These are phyloP conservation scores for Nasturtium officinale DNA, from an alignment of 345 rosid species.

Conservation along the genomic window DNA sequence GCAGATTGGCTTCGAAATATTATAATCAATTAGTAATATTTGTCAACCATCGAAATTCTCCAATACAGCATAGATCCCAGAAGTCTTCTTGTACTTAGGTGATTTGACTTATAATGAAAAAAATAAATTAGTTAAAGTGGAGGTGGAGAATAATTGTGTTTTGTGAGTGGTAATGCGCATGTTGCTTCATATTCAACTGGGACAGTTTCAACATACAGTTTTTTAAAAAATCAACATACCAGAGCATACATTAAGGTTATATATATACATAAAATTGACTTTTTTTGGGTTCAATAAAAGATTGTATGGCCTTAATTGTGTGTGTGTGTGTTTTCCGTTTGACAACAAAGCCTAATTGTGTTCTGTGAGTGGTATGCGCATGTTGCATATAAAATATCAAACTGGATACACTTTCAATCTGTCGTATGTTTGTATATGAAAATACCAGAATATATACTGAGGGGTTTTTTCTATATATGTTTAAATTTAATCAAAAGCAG, in stretches of 20 bases:
- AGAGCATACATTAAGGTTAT: constrained; percentile 28
- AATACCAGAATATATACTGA: constrained; percentile 33
- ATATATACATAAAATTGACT: background rate
- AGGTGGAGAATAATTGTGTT: constrained; percentile 36
- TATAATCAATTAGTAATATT: background rate
- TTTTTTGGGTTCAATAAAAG: background rate
- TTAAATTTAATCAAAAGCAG: constrained; percentile 9
- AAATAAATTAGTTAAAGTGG: constrained; percentile 17
- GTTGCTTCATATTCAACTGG: constrained; percentile 32
- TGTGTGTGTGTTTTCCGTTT: background rate
- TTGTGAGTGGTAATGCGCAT: constrained; percentile 35
- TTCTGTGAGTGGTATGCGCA: constrained; percentile 38
- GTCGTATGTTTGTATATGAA: constrained; percentile 9
- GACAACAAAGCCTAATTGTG: background rate
- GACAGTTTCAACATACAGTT: constrained; percentile 31
- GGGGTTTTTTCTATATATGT: constrained; percentile 5
- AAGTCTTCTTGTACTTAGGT: constrained; percentile 9
- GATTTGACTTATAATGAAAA: background rate
- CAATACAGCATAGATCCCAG: background rate
- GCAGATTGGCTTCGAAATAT: background rate
- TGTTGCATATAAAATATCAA: constrained; percentile 30
- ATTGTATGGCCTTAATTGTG: background rate
- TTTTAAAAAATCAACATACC: constrained; percentile 2
- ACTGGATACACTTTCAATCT: constrained; percentile 29
- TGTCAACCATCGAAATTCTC: background rate